Evolutionary conservation across 352 stramenopile genomes (phyloP).

Genomic region (Bremia lactucae): DNA sequence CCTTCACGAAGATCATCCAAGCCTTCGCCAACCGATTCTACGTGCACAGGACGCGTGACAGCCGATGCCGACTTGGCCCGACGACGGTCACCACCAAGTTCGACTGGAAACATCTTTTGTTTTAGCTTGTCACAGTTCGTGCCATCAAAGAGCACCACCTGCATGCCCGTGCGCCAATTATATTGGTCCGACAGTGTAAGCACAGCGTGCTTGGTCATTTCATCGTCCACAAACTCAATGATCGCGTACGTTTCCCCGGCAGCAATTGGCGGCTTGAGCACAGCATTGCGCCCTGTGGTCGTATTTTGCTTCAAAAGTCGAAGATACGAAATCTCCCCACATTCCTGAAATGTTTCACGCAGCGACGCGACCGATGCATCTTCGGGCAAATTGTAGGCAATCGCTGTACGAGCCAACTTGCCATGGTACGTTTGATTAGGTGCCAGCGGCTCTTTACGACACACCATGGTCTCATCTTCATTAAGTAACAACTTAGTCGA

Average conservation of each 20-base stretch:
- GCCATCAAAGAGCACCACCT: slow-evolving; percentile 84
- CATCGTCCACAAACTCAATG: slow-evolving; percentile 82
- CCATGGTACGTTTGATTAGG: slow-evolving; percentile 80
- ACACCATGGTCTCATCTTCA: slow-evolving; percentile 78
- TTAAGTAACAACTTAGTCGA: slow-evolving; percentile 79
- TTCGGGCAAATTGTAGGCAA: slow-evolving; percentile 81
- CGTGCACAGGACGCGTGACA: slow-evolving; percentile 57
- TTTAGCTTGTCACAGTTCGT: slow-evolving; percentile 85
- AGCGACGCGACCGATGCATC: slow-evolving; percentile 77
- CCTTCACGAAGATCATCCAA: slow-evolving; percentile 77
- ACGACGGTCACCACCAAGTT: slow-evolving; percentile 55
- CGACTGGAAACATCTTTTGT: slow-evolving; percentile 84
- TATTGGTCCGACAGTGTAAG: slow-evolving; percentile 81
- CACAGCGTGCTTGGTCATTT: slow-evolving; percentile 85
- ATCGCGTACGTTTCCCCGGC: slow-evolving; percentile 83
- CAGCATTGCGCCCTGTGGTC: slow-evolving; percentile 74
- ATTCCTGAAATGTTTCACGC: slow-evolving; percentile 76
- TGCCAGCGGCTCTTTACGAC: slow-evolving; percentile 71
- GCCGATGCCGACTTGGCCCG: slow-evolving; percentile 73
- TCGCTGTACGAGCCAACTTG: slow-evolving; percentile 74
- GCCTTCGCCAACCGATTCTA: slow-evolving; percentile 74
- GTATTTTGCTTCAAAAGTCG: slow-evolving; percentile 85
- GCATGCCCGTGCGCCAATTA: slow-evolving; percentile 80
- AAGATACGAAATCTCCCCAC: slow-evolving; percentile 77
- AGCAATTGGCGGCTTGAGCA: slow-evolving; percentile 81